phyloP scores from a whole-genome alignment of 176 grass and related monocot species.

The Oryza australiensis region DNA sequence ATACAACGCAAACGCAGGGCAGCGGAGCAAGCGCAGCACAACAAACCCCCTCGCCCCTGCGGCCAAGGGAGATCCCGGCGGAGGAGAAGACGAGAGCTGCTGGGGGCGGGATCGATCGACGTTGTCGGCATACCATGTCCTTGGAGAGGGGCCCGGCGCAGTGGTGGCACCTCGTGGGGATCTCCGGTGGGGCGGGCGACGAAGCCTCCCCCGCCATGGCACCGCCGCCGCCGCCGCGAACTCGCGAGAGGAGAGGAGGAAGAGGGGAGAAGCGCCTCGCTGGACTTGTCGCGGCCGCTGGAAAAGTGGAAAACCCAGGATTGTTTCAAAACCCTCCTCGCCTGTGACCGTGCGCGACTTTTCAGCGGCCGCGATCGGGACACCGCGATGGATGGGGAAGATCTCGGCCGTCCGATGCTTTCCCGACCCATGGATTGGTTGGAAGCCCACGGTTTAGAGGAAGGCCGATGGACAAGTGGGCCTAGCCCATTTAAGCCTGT shows the following conservation, averaged over 20 bases:
- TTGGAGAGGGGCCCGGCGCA: slow-evolving; percentile 78
- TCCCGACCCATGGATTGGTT: not conserved
- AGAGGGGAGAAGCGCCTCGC: not conserved
- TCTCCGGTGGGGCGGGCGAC: slow-evolving; percentile 22
- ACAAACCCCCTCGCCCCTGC: no score
- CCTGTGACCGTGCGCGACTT: not conserved
- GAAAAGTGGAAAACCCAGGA: not conserved
- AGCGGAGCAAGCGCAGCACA: no score
- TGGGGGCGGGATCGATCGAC: not conserved
- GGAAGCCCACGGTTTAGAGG: not conserved
- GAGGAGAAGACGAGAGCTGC: not conserved
- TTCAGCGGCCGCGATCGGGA: not conserved
- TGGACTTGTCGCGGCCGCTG: not conserved
- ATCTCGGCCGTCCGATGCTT: no score
- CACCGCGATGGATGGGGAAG: not conserved
- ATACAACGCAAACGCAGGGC: no score
- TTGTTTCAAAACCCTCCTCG: not conserved
- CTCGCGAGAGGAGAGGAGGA: not conserved
- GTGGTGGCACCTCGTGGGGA: slow-evolving; percentile 49
- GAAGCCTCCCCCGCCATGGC: slow-evolving; percentile 29
- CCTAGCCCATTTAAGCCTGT: not conserved
- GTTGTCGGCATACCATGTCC: slow-evolving; percentile 57
- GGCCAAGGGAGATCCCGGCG: not conserved
- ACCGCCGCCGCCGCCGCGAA: not conserved
- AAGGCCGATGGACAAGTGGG: not conserved